Percentiles rank a stretch among this genome's conserved stretches.
These are phyloP conservation scores for Fusarium sp. DNA, from an alignment of 2,329 filamentous ascomycete genomes.

Conservation along the genomic window DNA sequence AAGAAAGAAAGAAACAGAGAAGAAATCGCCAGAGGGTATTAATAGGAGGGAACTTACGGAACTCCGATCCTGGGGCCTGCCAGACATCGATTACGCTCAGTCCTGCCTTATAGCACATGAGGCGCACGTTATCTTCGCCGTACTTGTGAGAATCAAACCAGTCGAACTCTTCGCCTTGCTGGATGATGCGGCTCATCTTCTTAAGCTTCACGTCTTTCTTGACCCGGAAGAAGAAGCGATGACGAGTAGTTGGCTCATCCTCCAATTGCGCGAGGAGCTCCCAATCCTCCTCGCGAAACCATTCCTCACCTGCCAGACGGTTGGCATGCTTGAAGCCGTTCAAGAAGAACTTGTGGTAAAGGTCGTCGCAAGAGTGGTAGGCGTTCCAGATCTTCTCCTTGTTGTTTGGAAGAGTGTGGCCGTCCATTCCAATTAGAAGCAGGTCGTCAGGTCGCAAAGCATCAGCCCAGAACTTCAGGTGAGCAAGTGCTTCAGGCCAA, in stretches of 20 bases:
- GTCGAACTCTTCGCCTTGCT: slow-evolving; percentile 49
- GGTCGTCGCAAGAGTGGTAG: slow-evolving; percentile 50
- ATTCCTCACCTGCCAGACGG: slow-evolving; percentile 45
- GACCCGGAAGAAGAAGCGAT: slow-evolving; percentile 53
- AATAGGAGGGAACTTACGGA: slow-evolving; percentile 43
- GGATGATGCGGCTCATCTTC: slow-evolving; percentile 40
- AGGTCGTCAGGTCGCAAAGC: slow-evolving; percentile 48
- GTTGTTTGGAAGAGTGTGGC: slow-evolving; percentile 46
- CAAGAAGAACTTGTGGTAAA: slow-evolving; percentile 50
- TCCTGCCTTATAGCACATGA: slow-evolving; percentile 53
- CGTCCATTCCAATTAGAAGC: slow-evolving; percentile 55
- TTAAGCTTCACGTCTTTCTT: slow-evolving; percentile 46
- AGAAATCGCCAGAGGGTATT: not conserved
- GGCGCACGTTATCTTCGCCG: slow-evolving; percentile 46
- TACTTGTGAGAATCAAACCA: slow-evolving; percentile 58
- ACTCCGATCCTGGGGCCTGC: slow-evolving; percentile 51
- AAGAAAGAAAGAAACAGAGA: not conserved
- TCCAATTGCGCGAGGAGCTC: slow-evolving; percentile 50
- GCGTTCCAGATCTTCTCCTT: slow-evolving; percentile 52
- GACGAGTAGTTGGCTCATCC: slow-evolving; percentile 48
- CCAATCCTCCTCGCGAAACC: slow-evolving; percentile 52
- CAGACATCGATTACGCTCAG: slow-evolving; percentile 49
- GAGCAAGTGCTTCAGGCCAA: slow-evolving; percentile 47
- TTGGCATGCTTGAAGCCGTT: slow-evolving; percentile 53
- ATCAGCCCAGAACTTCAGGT: slow-evolving; percentile 50